Evolutionary conservation across 2,329 filamentous ascomycete species (phyloP).

Genomic region (Huntiella bhutanensis): DNA sequence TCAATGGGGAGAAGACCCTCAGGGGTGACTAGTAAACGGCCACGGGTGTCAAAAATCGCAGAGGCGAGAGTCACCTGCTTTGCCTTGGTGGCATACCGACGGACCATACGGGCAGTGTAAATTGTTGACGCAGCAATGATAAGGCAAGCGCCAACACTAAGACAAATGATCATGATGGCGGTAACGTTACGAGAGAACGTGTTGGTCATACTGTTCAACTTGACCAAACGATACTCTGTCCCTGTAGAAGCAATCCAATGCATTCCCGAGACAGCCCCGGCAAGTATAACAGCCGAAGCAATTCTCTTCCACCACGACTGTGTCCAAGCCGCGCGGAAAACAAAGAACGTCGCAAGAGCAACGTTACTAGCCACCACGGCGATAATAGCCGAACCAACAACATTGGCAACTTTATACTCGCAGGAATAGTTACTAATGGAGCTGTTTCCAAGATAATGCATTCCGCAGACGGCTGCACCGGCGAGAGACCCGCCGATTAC

Average conservation of each 20-base stretch:
- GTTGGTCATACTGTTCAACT: conserved; percentile 22
- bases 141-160: conserved; percentile 45
- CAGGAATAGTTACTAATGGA: conserved; percentile 62
- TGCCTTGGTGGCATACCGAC: conserved; percentile 36
- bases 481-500: conserved; percentile 47
- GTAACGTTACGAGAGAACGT: conserved; percentile 41
- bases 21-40: conserved; percentile 48
- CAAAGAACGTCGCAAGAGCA: conserved; percentile 59
- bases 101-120: conserved; percentile 32
- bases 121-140: conserved; percentile 37
- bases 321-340: conserved; percentile 57
- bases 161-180: conserved; percentile 52
- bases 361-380: conserved; percentile 52
- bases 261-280: conserved; percentile 65
- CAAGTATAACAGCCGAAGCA: conserved; percentile 47
- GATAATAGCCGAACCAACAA: conserved; percentile 52
- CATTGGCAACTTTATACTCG: conserved; percentile 36
- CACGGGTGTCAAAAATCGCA: conserved; percentile 48
- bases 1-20: conserved; percentile 51
- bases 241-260: conserved; percentile 65
- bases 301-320: conserved; percentile 59
- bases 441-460: conserved; percentile 78
- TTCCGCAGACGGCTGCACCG: conserved; percentile 58
- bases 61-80: conserved; percentile 41
- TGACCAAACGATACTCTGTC: conserved; percentile 43